Percentiles rank a stretch among this genome's conserved stretches.
Conservation (phyloP, 2,329 filamentous ascomycete species). For the Boeremia exigua region DNA sequence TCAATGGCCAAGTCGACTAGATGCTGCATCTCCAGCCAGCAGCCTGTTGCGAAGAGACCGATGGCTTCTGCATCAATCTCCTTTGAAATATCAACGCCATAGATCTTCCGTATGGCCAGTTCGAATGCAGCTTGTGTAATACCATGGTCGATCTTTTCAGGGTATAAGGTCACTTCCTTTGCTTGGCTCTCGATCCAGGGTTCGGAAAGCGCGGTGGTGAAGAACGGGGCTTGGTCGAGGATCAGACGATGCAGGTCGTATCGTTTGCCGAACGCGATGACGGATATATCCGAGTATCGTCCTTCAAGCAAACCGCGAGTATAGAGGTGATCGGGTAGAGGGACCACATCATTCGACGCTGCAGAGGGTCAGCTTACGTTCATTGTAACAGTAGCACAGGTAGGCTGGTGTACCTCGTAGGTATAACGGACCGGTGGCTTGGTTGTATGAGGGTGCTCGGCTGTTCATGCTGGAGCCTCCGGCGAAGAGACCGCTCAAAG, state of each 20-base stretch:
- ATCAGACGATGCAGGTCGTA: conserved; percentile 62
- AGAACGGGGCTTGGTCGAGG: conserved; percentile 63
- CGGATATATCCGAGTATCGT: conserved; percentile 60
- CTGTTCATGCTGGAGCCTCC: conserved; percentile 47
- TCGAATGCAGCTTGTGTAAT: conserved; percentile 62
- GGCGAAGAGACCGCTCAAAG: conserved; percentile 54
- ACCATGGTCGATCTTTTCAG: conserved; percentile 60
- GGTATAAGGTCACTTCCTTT: conserved; percentile 59
- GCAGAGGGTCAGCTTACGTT: conserved; percentile 20
- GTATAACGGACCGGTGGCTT: conserved; percentile 44
- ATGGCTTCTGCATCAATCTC: conserved; percentile 62
- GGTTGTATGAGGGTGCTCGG: conserved; percentile 51
- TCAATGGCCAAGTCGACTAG: conserved; percentile 61
- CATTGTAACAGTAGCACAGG: not conserved
- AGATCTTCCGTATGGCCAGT: conserved; percentile 60
- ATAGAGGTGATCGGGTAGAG: conserved; percentile 60
- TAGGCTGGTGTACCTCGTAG: conserved; percentile 34
- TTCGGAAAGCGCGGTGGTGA: conserved; percentile 60
- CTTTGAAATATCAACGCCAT: conserved; percentile 56
- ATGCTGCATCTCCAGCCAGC: conserved; percentile 65
- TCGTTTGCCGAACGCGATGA: conserved; percentile 59
- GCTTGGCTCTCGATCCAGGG: conserved; percentile 63
- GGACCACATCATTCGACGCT: conserved; percentile 47
- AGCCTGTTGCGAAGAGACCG: conserved; percentile 62
- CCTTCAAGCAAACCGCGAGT: conserved; percentile 59